Conservation (phyloP, 345 rosid genomes). For the Zanthoxylum bungeanum region DNA sequence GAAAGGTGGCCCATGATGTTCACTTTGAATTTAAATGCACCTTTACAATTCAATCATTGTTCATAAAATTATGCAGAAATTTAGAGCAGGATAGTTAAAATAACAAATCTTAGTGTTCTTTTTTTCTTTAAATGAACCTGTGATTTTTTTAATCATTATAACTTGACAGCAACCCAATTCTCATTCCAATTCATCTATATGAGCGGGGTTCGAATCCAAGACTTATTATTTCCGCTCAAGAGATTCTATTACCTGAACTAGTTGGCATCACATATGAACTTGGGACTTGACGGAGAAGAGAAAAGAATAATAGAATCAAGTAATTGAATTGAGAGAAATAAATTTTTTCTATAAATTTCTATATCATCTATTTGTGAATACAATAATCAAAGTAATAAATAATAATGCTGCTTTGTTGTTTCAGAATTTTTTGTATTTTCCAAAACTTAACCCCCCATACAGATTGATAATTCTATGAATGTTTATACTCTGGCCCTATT, state of each 20-base stretch:
- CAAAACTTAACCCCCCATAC: constrained; percentile 21
- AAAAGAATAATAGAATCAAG: neutral
- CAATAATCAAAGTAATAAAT: too few species aligned
- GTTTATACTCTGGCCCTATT: too few species aligned
- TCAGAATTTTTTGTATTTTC: constrained; percentile 8
- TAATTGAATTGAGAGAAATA: neutral
- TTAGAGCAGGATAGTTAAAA: neutral
- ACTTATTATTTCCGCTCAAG: too few species aligned
- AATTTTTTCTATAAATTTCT: constrained; percentile 9
- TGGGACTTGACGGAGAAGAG: neutral
- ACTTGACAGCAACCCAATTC: too few species aligned
- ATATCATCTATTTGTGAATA: constrained; percentile 1
- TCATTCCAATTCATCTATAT: too few species aligned
- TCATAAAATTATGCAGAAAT: neutral
- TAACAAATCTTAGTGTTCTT: neutral
- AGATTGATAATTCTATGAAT: neutral
- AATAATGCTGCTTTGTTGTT: constrained; percentile 11
- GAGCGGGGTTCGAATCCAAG: too few species aligned
- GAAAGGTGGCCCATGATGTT: neutral
- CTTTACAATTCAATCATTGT: constrained; percentile 11
- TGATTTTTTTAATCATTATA: too few species aligned
- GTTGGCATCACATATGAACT: too few species aligned
- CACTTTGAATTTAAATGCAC: neutral
- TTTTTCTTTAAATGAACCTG: too few species aligned
- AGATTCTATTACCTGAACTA: too few species aligned